Conservation (phyloP, 2,329 filamentous ascomycete genomes). For the Stagonosporopsis vannaccii region DNA sequence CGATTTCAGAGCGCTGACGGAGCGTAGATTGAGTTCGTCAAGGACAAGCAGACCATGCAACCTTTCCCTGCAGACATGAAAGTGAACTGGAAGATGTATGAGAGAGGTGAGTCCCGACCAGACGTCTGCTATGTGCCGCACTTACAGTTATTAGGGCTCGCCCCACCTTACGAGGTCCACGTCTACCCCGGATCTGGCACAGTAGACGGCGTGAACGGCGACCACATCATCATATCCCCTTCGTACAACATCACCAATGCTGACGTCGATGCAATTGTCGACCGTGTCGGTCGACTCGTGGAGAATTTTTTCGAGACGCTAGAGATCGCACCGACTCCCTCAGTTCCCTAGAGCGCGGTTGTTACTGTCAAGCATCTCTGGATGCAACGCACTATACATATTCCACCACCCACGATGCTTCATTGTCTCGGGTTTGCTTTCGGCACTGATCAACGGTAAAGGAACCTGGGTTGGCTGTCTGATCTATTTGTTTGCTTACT, state of each 20-base stretch:
- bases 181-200: slow-evolving; percentile 71
- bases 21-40: slow-evolving; percentile 64
- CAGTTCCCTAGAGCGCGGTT: background rate
- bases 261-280: slow-evolving; percentile 65
- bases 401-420: background rate
- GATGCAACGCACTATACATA: background rate
- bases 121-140: background rate
- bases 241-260: slow-evolving; percentile 68
- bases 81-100: slow-evolving; percentile 60
- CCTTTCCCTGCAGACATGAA: slow-evolving; percentile 57
- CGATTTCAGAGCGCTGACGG: background rate
- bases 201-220: slow-evolving; percentile 65
- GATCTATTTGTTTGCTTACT: slow-evolving; percentile 4
- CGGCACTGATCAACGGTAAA: background rate
- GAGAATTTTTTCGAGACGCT: slow-evolving; percentile 53
- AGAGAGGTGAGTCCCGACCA: slow-evolving; percentile 52
- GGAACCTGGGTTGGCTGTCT: slow-evolving; percentile 13
- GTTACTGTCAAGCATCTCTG: too few species aligned
- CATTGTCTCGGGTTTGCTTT: background rate
- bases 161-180: slow-evolving; percentile 59
- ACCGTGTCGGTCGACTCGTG: slow-evolving; percentile 60
- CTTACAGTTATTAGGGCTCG: slow-evolving; percentile 46
- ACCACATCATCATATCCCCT: slow-evolving; percentile 74
- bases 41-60: slow-evolving; percentile 61
- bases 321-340: background rate